Conservation (phyloP, 495 filamentous ascomycete species). For the Sphaerosporella brunnea region DNA sequence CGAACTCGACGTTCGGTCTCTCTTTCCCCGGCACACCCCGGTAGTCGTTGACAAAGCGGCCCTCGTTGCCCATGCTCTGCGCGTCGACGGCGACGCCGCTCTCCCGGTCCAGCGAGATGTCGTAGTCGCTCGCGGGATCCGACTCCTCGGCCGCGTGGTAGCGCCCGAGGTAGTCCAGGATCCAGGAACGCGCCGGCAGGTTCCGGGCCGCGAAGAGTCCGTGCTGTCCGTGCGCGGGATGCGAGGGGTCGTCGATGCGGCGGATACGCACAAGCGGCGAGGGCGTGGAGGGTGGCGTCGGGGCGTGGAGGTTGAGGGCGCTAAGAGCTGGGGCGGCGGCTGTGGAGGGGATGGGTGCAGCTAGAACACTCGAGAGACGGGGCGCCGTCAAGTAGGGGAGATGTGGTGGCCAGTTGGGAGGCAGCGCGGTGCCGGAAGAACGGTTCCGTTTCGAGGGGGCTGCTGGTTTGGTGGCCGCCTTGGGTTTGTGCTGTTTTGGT, state of each 20-base stretch:
- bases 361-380: not conserved
- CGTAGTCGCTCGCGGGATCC: conserved; percentile 41
- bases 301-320: conserved; percentile 6
- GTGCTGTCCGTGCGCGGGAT: conserved; percentile 46
- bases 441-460: no score
- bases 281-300: conserved; percentile 41
- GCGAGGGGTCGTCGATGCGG: conserved; percentile 34
- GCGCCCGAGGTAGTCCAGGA: conserved; percentile 49
- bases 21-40: conserved; percentile 42
- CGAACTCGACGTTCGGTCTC: conserved; percentile 24
- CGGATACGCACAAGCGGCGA: conserved; percentile 36
- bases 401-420: not conserved
- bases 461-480: no score
- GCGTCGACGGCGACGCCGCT: conserved; percentile 46
- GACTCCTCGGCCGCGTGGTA: conserved; percentile 33
- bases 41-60: conserved; percentile 58
- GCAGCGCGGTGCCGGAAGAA: no score
- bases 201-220: conserved; percentile 46
- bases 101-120: conserved; percentile 44
- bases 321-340: conserved; percentile 3
- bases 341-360: conserved; percentile 3
- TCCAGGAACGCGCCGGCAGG: conserved; percentile 38
- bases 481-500: no score
- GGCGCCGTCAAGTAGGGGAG: conserved; percentile 1
- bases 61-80: conserved; percentile 44